Evolutionary conservation across 83 land plant genomes (phyloP).

Genomic region (Diphasiastrum complanatum): DNA sequence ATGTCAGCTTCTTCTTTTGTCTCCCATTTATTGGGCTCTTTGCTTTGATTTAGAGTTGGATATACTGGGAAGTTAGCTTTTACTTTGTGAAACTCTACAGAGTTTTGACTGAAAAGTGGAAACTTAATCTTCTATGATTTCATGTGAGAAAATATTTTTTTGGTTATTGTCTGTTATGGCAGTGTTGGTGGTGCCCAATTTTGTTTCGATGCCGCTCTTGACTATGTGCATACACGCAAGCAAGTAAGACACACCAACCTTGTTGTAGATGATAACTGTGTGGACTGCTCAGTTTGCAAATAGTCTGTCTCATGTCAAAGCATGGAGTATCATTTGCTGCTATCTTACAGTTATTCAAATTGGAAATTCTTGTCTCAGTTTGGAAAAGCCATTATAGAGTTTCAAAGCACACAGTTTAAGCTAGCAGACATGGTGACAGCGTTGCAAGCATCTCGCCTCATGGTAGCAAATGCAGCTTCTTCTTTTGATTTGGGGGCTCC

Average conservation of each 20-base stretch:
- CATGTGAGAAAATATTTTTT: background rate
- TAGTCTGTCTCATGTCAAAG: background rate
- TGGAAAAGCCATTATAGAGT: conserved; percentile 39
- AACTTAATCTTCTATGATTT: conserved; percentile 11
- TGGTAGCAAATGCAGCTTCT: conserved; percentile 43
- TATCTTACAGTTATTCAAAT: background rate
- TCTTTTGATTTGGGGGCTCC: conserved; percentile 33
- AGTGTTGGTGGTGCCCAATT: conserved; percentile 42
- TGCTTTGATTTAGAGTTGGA: no score
- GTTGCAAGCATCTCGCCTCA: conserved; percentile 37
- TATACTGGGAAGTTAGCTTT: no score
- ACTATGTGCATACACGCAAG: conserved; percentile 37
- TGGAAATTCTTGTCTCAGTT: conserved; percentile 22
- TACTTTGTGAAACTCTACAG: conserved; percentile 5
- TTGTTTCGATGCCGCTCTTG: conserved; percentile 35
- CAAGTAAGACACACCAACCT: conserved; percentile 18
- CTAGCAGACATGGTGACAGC: conserved; percentile 39
- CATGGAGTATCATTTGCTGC: background rate
- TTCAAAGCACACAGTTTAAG: conserved; percentile 43
- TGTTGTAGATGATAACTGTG: background rate
- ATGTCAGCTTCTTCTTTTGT: no score
- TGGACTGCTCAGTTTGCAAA: background rate
- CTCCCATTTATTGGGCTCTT: no score
- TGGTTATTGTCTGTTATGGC: background rate
- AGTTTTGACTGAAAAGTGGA: background rate